These are phyloP conservation scores for Backusella westeae DNA, from an alignment of 192 early-diverging fungal species.

Conservation along the genomic window DNA sequence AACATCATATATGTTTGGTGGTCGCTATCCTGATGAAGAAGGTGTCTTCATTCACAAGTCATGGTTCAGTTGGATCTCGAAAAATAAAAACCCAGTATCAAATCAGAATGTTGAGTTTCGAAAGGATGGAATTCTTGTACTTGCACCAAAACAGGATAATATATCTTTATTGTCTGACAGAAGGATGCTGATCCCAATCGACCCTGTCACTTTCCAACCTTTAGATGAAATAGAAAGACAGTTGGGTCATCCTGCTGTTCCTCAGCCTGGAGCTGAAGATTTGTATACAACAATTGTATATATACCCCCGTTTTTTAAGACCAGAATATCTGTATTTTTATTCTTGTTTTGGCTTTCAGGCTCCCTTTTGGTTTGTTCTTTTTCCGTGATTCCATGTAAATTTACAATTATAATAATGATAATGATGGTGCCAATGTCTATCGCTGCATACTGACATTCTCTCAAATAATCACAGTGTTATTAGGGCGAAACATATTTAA, in stretches of 20 bases:
- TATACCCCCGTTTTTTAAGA: slow-evolving; percentile 68
- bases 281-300: slow-evolving; percentile 73
- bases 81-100: background rate
- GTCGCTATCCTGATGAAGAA: slow-evolving; percentile 72
- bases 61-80: background rate
- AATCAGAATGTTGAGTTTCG: slow-evolving; percentile 29
- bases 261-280: slow-evolving; percentile 10
- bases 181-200: slow-evolving; percentile 79
- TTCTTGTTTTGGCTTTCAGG: slow-evolving; percentile 46
- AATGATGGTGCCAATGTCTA: background rate
- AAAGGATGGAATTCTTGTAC: slow-evolving; percentile 60
- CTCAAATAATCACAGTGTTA: slow-evolving; percentile 42
- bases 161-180: slow-evolving; percentile 73
- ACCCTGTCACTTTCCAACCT: slow-evolving; percentile 47
- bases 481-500: slow-evolving; percentile 53
- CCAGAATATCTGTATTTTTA: slow-evolving; percentile 50
- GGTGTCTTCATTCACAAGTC: background rate
- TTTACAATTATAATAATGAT: slow-evolving; percentile 13
- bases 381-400: slow-evolving; percentile 41
- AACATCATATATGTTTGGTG: slow-evolving; percentile 79
- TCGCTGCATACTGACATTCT: background rate
- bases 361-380: slow-evolving; percentile 9
- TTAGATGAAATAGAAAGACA: slow-evolving; percentile 56
- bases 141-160: slow-evolving; percentile 83
- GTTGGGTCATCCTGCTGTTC: slow-evolving; percentile 51